These are phyloP conservation scores for Seiridium unicorne DNA, from an alignment of 2,329 filamentous ascomycete genomes.

Conservation along the genomic window DNA sequence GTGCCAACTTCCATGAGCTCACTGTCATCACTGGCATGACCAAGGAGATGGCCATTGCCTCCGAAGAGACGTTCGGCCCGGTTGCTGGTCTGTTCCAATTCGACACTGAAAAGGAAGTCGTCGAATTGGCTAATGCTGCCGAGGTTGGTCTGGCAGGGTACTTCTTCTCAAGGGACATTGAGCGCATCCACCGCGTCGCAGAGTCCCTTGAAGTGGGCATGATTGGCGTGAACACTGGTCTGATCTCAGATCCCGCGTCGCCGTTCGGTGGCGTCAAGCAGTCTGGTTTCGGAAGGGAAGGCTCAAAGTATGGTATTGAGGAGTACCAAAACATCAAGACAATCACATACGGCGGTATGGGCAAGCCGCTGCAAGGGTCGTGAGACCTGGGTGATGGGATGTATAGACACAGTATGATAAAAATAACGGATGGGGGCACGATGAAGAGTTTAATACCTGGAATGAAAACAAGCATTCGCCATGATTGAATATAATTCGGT, in stretches of 20 bases:
- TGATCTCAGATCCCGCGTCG: slow-evolving; percentile 56
- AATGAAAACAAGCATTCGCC: background rate
- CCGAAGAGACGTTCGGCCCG: slow-evolving; percentile 94
- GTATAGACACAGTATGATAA: background rate
- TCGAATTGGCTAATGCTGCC: slow-evolving; percentile 75
- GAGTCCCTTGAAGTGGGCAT: slow-evolving; percentile 80
- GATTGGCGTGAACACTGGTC: slow-evolving; percentile 79
- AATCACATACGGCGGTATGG: slow-evolving; percentile 52
- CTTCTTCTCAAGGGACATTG: slow-evolving; percentile 74
- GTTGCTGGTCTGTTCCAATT: slow-evolving; percentile 90
- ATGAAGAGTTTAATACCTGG: background rate
- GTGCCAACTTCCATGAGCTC: slow-evolving; percentile 83
- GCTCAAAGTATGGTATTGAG: slow-evolving; percentile 72
- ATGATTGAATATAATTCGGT: too few species aligned
- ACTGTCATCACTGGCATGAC: slow-evolving; percentile 89
- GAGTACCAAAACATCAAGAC: slow-evolving; percentile 77
- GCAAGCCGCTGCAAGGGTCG: slow-evolving; percentile 49
- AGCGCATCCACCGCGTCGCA: slow-evolving; percentile 59
- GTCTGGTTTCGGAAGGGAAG: slow-evolving; percentile 78
- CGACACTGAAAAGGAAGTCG: slow-evolving; percentile 83
- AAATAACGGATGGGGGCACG: background rate
- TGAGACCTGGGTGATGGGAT: background rate
- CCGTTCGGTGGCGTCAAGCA: slow-evolving; percentile 81
- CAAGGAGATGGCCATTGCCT: slow-evolving; percentile 76
- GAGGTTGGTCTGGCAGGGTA: slow-evolving; percentile 92